Conservation (phyloP, 257 asterid species). For the Rubia yunnanensis region DNA sequence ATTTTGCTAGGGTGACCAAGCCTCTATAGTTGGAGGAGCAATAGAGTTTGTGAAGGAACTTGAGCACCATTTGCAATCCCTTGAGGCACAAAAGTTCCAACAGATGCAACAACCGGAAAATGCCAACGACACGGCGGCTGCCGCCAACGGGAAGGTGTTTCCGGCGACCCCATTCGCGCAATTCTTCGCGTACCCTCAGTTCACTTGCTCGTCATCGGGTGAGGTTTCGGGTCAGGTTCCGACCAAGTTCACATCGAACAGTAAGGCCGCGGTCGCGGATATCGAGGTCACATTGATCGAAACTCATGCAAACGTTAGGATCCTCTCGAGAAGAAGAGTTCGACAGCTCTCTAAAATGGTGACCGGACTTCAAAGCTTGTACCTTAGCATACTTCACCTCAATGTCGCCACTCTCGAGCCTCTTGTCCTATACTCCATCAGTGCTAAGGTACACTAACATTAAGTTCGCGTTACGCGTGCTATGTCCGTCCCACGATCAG, state of each 20-base stretch:
- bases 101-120: slow-evolving; percentile 20
- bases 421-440: slow-evolving; percentile 83
- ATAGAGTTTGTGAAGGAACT: slow-evolving; percentile 89
- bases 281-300: slow-evolving; percentile 86
- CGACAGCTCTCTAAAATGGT: slow-evolving; percentile 75
- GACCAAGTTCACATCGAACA: slow-evolving; percentile 54
- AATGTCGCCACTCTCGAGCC: slow-evolving; percentile 72
- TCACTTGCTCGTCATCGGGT: slow-evolving; percentile 31
- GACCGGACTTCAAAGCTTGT: slow-evolving; percentile 52
- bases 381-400: slow-evolving; percentile 74
- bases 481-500: background rate
- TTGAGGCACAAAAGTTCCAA: slow-evolving; percentile 58
- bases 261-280: slow-evolving; percentile 62
- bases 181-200: slow-evolving; percentile 71
- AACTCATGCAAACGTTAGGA: slow-evolving; percentile 84
- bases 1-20: slow-evolving; percentile 73
- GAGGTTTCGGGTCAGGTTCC: slow-evolving; percentile 25
- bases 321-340: slow-evolving; percentile 49
- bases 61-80: slow-evolving; percentile 80
- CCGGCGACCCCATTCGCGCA: slow-evolving; percentile 50
- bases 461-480: background rate
- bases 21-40: slow-evolving; percentile 94
- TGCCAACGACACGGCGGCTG: slow-evolving; percentile 6
- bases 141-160: background rate
- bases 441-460: slow-evolving; percentile 62